phyloP scores from a whole-genome alignment of 2,329 filamentous ascomycete genomes.

The Ceratocystis destructans region DNA sequence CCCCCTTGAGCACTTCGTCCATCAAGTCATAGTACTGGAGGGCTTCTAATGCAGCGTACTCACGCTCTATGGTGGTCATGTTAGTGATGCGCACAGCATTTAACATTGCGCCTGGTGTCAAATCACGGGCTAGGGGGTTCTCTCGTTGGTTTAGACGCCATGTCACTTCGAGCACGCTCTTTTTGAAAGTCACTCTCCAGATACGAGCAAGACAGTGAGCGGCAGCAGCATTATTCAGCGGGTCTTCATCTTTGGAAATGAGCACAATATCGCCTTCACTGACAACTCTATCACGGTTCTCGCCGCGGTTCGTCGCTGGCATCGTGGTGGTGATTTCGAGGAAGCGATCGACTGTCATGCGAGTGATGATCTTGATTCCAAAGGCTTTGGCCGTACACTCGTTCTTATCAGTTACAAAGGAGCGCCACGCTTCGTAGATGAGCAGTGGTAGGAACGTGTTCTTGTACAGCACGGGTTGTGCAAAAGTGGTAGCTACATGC shows the following conservation, averaged over 20 bases:
- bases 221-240: conserved; percentile 49
- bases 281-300: conserved; percentile 46
- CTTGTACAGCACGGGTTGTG: conserved; percentile 66
- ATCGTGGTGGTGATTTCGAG: conserved; percentile 81
- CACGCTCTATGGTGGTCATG: conserved; percentile 86
- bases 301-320: conserved; percentile 32
- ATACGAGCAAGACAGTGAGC: conserved; percentile 80
- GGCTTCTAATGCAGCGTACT: conserved; percentile 82
- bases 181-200: conserved; percentile 66
- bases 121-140: conserved; percentile 45
- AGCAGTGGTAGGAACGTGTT: conserved; percentile 81
- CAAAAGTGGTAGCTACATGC: conserved; percentile 64
- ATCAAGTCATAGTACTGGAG: conserved; percentile 93
- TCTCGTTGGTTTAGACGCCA: conserved; percentile 63
- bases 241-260: conserved; percentile 59
- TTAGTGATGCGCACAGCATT: conserved; percentile 76
- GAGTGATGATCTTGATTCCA: conserved; percentile 74
- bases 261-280: conserved; percentile 81
- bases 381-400: conserved; percentile 70
- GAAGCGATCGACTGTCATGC: conserved; percentile 83
- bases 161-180: conserved; percentile 66
- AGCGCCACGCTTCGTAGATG: conserved; percentile 88
- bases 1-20: conserved; percentile 77
- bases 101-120: conserved; percentile 57
- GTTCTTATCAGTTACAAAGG: conserved; percentile 78